phyloP scores from a whole-genome alignment of 1,284 basidiomycete species.

The Ceratorhiza oryzae-sativae region DNA sequence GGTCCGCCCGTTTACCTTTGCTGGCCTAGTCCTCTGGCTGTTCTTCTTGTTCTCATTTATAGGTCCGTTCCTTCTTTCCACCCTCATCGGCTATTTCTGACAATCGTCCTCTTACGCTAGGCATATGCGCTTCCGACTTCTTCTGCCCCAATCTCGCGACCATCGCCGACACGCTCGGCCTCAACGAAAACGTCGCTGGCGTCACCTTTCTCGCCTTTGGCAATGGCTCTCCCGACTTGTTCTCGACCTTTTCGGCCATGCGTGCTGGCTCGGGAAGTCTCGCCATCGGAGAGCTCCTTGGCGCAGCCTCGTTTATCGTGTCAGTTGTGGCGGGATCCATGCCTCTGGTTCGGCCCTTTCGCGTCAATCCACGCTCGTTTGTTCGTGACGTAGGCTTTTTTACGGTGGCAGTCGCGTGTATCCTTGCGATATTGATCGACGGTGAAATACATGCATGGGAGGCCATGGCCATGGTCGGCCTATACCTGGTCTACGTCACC shows the following conservation, averaged over 20 bases:
- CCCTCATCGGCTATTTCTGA: neutral
- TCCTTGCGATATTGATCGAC: constrained; percentile 83
- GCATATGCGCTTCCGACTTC: constrained; percentile 93
- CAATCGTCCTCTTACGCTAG: constrained; percentile 59
- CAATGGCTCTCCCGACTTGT: constrained; percentile 91
- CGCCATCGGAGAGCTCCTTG: constrained; percentile 93
- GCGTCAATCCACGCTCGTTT: constrained; percentile 81
- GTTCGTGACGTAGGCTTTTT: constrained; percentile 95
- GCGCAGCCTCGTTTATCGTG: constrained; percentile 94
- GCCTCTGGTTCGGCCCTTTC: constrained; percentile 94
- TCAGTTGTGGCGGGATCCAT: constrained; percentile 96
- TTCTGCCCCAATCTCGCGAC: constrained; percentile 94
- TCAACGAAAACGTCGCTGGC: constrained; percentile 90
- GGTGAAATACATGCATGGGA: constrained; percentile 77
- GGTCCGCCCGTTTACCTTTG: constrained; percentile 65
- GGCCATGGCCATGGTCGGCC: constrained; percentile 71
- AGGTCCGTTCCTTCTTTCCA: constrained; percentile 7
- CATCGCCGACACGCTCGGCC: constrained; percentile 78
- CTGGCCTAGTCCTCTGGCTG: constrained; percentile 74
- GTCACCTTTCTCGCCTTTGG: constrained; percentile 95
- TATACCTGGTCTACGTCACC: constrained; percentile 82
- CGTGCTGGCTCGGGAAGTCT: constrained; percentile 83
- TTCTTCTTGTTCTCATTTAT: constrained; percentile 78
- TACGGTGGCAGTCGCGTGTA: constrained; percentile 74
- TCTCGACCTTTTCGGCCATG: constrained; percentile 95